Evolutionary conservation across 768 basidiomycete genomes (phyloP), one percentile per base, ranked within the genome.

Genomic region (Rhodotorula paludigena): DNA sequence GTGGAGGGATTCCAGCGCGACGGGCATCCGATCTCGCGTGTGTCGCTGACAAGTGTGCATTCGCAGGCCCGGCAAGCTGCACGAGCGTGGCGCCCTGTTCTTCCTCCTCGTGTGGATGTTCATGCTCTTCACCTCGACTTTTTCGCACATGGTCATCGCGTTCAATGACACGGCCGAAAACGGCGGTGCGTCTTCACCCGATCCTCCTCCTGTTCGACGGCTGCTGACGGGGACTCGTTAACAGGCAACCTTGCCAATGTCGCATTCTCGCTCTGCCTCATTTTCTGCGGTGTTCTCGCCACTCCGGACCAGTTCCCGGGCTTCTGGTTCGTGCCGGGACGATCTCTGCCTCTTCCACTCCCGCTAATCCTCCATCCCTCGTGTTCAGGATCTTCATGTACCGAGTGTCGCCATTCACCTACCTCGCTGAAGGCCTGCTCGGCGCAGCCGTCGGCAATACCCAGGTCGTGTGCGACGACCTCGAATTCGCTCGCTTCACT

Each of bases 361-460:
- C n/a, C n/a, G n/a, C n/a, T n/a, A n/a, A n/a, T n/a, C n/a, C n/a
- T n/a, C n/a, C n/a, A n/a, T n/a, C n/a, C n/a, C n/a, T n/a, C 38
- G 3, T 21, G 25, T 36, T 48, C 28, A 25, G 39, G 38, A 41
- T 55, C 15, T 55, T 28, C 16, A 85, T 87, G 86, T 88, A 48
- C 28, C 38, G 36, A 8, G 53, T 38, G 5, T n/a, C 33, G 35
- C 53, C 53, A 7, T 65, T 57, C 39, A 58, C 48, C 5, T 54
- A 57, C 47, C 49, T 61, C 9, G 80, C 86, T 57, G 84, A 85
- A n/a, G 84, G 80, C 35, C 71, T 75, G 69, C 66, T 77, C 21
- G 42, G 57, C 42, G 70, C 64, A 41, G 61, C 57, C 28, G 51
- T 73, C 39, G 57, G 60, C 23, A 64, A 64, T 16, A 36, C 66